Conservation (phyloP, 768 basidiomycete species). For the Phylloporus sp. region DNA sequence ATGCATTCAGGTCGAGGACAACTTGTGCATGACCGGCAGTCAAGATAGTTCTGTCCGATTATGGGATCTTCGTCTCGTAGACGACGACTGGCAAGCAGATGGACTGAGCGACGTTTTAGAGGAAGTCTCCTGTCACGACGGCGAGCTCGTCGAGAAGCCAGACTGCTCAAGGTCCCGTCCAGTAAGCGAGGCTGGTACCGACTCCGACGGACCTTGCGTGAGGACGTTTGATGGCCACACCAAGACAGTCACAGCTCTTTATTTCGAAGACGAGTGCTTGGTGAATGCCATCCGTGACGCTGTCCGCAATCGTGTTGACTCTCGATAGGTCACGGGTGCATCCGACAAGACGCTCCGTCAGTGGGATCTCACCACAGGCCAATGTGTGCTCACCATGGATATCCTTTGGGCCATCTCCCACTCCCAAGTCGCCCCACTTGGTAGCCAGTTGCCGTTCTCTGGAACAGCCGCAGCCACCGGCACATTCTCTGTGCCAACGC, state of each 20-base stretch:
- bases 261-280: constrained; percentile 92
- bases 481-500: constrained; percentile 75
- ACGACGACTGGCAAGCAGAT: constrained; percentile 58
- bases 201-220: constrained; percentile 50
- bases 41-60: constrained; percentile 79
- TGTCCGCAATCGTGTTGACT: constrained; percentile 13
- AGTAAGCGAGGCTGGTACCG: constrained; percentile 39
- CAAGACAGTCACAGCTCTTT: constrained; percentile 87
- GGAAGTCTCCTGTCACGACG: constrained; percentile 43
- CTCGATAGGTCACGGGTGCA: constrained; percentile 86
- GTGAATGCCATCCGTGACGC: constrained; percentile 40
- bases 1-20: constrained; percentile 88
- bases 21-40: constrained; percentile 85
- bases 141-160: constrained; percentile 35
- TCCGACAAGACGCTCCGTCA: constrained; percentile 98
- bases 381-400: constrained; percentile 99
- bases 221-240: constrained; percentile 85
- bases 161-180: constrained; percentile 39
- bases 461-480: constrained; percentile 53
- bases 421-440: constrained; percentile 48
- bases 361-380: constrained; percentile 96
- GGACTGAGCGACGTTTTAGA: constrained; percentile 59
- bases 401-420: constrained; percentile 99
- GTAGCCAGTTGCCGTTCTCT: constrained; percentile 43
- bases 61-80: constrained; percentile 88